phyloP scores from a whole-genome alignment of 371 early-diverging fungal species.

The Basidiobolus meristosporus region DNA sequence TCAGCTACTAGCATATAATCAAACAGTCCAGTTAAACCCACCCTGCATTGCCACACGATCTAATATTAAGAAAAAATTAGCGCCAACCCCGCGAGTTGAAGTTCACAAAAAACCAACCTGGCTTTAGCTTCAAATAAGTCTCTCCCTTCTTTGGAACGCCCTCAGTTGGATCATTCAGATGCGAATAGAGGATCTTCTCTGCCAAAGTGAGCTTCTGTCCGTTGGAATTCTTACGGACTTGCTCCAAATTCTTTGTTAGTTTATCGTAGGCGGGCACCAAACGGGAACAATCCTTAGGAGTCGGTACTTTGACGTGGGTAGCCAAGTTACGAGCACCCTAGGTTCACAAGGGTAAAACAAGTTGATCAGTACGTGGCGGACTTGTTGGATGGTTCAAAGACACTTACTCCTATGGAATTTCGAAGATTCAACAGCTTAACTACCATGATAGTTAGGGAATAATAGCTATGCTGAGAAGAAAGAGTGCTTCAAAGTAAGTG shows the following conservation, averaged over 20 bases:
- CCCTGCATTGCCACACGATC: slow-evolving; percentile 69
- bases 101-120: slow-evolving; percentile 20
- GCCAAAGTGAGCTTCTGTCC: slow-evolving; percentile 45
- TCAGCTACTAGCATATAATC: neutral
- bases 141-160: slow-evolving; percentile 38
- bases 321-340: no score
- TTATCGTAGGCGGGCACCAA: neutral
- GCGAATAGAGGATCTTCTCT: slow-evolving; percentile 88
- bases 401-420: no score
- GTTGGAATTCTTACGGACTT: neutral
- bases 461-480: no score
- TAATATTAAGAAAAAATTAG: slow-evolving; percentile 5
- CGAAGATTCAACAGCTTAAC: no score
- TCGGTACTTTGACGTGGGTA: no score
- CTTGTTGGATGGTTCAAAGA: no score
- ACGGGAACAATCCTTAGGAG: no score
- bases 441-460: no score
- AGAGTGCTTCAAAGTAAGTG: no score
- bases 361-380: no score
- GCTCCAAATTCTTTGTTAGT: neutral
- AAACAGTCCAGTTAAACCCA: slow-evolving; percentile 5
- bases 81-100: neutral
- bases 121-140: slow-evolving; percentile 44
- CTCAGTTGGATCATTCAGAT: slow-evolving; percentile 51
- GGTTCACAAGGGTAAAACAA: no score